These are phyloP conservation scores for Panicum hallii DNA, from an alignment of 202 grass and related monocot species.

Conservation along the genomic window DNA sequence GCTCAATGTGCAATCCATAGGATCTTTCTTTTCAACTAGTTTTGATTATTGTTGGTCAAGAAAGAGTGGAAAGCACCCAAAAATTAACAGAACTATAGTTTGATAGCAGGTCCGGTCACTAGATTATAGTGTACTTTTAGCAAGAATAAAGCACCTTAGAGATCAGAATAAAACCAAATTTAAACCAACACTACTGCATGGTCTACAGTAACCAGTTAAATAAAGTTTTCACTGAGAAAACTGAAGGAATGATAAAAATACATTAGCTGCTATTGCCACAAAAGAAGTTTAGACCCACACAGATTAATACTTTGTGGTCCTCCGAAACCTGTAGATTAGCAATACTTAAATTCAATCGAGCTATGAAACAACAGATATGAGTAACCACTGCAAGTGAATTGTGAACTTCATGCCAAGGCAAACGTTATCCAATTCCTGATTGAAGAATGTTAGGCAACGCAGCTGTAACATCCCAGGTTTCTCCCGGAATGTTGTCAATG, in stretches of 20 bases:
- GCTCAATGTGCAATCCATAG: not conserved
- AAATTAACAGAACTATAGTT: not conserved
- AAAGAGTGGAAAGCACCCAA: constrained; percentile 4
- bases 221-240: not conserved
- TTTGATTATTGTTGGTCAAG: constrained; percentile 23
- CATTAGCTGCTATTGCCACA: constrained; percentile 6
- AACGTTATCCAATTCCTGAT: constrained; percentile 4
- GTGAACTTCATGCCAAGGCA: not conserved
- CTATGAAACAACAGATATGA: constrained; percentile 32
- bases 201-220: not conserved
- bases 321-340: constrained; percentile 3
- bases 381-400: not conserved
- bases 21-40: constrained; percentile 11
- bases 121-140: constrained; percentile 7
- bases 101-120: no score
- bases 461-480: no score
- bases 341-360: constrained; percentile 32
- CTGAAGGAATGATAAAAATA: constrained; percentile 21
- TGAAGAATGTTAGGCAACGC: not conserved
- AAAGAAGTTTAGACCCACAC: not conserved
- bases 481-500: no score
- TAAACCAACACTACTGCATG: constrained; percentile 20
- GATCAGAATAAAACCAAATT: constrained; percentile 13
- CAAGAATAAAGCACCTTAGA: not conserved
- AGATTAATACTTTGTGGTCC: not conserved